Evolutionary conservation across 805 yeast genomes (phyloP).

Genomic region (Monosporozyma aquatica): DNA sequence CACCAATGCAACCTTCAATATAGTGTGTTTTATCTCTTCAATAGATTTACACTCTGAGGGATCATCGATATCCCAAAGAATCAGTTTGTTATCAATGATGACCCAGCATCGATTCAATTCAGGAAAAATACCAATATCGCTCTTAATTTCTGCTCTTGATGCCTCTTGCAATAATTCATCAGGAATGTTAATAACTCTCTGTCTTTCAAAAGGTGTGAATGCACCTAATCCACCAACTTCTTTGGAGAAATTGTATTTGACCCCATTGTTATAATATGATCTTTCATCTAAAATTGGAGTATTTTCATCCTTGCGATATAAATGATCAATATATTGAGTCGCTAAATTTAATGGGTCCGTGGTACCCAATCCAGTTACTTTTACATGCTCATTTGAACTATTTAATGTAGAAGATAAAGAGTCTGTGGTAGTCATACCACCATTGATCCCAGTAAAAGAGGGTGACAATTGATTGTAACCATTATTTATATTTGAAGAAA

Average conservation of each 20-base stretch:
- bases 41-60: constrained; percentile 65
- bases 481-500: neutral
- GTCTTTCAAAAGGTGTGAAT: constrained; percentile 70
- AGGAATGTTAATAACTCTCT: constrained; percentile 62
- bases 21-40: constrained; percentile 73
- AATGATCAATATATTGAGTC: constrained; percentile 49
- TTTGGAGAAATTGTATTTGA: constrained; percentile 59
- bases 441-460: neutral
- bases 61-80: constrained; percentile 71
- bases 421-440: neutral
- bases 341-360: constrained; percentile 45
- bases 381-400: constrained; percentile 25
- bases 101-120: constrained; percentile 82
- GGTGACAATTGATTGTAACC: neutral
- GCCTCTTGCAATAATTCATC: constrained; percentile 70
- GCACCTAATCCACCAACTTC: constrained; percentile 36
- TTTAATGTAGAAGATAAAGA: constrained; percentile 4
- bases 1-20: constrained; percentile 66
- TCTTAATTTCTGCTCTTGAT: constrained; percentile 52
- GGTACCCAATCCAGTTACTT: constrained; percentile 26
- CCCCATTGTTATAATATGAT: constrained; percentile 44
- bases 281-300: constrained; percentile 46
- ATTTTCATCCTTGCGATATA: constrained; percentile 50
- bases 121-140: constrained; percentile 76
- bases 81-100: constrained; percentile 67